Percentiles rank a stretch among this genome's conserved stretches.
These are phyloP conservation scores for Zostera marina DNA, from an alignment of 116 monocot species.

Conservation along the genomic window DNA sequence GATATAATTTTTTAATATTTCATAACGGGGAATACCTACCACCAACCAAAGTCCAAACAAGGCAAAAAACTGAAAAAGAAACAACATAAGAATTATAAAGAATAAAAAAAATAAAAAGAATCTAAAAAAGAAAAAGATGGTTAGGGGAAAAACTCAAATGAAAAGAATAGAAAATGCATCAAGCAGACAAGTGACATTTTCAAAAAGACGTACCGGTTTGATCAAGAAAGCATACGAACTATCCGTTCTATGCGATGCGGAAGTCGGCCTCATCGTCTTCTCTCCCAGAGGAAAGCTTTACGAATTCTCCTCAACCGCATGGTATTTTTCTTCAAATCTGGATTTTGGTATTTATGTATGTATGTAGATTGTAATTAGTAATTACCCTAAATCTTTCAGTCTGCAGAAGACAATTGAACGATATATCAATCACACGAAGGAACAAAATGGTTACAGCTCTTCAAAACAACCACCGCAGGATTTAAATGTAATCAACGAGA, in stretches of 20 bases:
- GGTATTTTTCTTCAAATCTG: too few relatives aligned
- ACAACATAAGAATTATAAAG: too few relatives aligned
- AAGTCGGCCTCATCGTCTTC: slow-evolving; percentile 4
- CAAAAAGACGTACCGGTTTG: not conserved
- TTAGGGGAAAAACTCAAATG: slow-evolving; percentile 8
- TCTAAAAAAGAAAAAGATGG: not conserved
- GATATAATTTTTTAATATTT: too few relatives aligned
- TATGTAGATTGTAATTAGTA: too few relatives aligned
- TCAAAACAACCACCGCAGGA: slow-evolving; percentile 14
- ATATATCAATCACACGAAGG: slow-evolving; percentile 16
- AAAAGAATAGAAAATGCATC: slow-evolving; percentile 7
- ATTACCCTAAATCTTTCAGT: slow-evolving; percentile 12
- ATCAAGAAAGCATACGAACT: slow-evolving; percentile 1
- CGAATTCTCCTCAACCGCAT: slow-evolving; percentile 1
- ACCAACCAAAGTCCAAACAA: too few relatives aligned
- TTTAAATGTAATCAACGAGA: too few relatives aligned
- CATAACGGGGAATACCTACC: too few relatives aligned
- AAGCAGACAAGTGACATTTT: slow-evolving; percentile 7
- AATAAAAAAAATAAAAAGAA: not conserved
- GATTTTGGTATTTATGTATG: too few relatives aligned
- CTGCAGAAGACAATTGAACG: slow-evolving; percentile 29
- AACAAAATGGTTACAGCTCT: not conserved
- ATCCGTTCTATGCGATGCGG: not conserved
- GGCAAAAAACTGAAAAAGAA: too few relatives aligned
- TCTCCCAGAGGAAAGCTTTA: slow-evolving; percentile 4